A percentile compares a stretch with the other conserved stretches of the same genome.
Evolutionary conservation across 1,284 basidiomycete genomes (phyloP).

Genomic region (Naganishia cerealis): DNA sequence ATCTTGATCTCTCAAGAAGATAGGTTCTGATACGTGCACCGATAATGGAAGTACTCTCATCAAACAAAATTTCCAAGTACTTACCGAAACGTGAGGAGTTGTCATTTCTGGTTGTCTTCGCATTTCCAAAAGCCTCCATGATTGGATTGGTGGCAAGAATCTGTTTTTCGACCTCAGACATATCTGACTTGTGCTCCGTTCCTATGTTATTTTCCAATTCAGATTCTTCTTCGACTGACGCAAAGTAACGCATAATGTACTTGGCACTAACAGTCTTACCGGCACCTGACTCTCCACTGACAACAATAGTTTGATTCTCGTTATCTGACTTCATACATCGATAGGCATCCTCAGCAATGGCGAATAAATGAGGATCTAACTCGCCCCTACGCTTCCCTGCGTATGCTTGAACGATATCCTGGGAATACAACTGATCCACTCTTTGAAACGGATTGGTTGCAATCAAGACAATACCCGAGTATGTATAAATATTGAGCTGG

Average conservation of each 20-base stretch:
- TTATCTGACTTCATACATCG: constrained; percentile 74
- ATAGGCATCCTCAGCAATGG: constrained; percentile 98
- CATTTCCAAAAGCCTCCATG: constrained; percentile 98
- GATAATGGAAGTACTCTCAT: constrained; percentile 91
- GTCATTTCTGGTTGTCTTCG: constrained; percentile 99
- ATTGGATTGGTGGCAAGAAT: constrained; percentile 98
- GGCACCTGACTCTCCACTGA: constrained; percentile 98
- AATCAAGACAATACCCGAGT: constrained; percentile 88
- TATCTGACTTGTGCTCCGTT: constrained; percentile 48
- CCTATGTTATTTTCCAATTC: constrained; percentile 35
- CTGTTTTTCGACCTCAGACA: constrained; percentile 92
- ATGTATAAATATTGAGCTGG: constrained; percentile 96
- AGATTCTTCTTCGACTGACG: constrained; percentile 86
- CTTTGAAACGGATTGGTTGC: constrained; percentile 99
- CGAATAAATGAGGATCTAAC: constrained; percentile 91
- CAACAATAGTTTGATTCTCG: constrained; percentile 90
- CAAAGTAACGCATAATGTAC: constrained; percentile 98
- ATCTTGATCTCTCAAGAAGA: constrained; percentile 90
- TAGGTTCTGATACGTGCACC: constrained; percentile 97
- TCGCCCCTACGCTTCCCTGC: constrained; percentile 88
- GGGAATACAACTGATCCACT: constrained; percentile 85
- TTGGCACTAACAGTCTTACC: constrained; percentile 99
- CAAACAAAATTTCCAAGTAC: constrained; percentile 92
- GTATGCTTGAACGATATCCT: constrained; percentile 98
- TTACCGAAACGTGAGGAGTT: constrained; percentile 99